Evolutionary conservation across 164 flowering plant species (phyloP), one percentile per base, ranked within the genome.

Genomic region (Dillenia suffruticosa): DNA sequence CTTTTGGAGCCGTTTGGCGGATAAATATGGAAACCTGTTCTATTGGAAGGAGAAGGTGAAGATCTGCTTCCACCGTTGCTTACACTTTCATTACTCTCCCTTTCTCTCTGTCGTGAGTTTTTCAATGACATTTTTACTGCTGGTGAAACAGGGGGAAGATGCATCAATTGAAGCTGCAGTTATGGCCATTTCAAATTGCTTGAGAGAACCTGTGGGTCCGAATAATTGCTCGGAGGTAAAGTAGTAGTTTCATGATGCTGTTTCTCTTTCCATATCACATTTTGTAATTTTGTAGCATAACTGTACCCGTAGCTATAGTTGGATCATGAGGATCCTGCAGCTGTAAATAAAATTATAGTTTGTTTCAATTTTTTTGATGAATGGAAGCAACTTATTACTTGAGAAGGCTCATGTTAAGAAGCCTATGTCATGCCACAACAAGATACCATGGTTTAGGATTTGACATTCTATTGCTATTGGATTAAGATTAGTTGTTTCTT

Each of bases 21-120:
- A 96, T 54, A 93, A 82, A 72, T 93, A 93, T 58, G 98, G 98
- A n/a, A 93, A 90, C 70, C 81, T 90, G 51, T 93, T 93, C 62
- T 93, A 83, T 58, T 93, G 98, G 98, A 93, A 87, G 75, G 98
- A 91, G 69, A 84, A 91, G 96, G 98, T 87, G 53, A 70, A 60
- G 12, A 26, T 19, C 40, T 45, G 49, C 49, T 64, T 49, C 16
- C 54, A 8, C 17, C 13, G 0, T 44, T 60, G 9, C 51, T 9
- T 26, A 59, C 10, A 15, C 16, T 15, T 52, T 4, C 16, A 12
- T 50, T 51, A 51, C 22, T 10, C 16, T 13, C 4, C 40, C 9
- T 40, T 44, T 1, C 13, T 63, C 22, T 57, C 10, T 48, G 32
- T 54, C 58, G 19, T 49, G 40, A 17, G 12, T 49, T 32, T 10